Conservation (phyloP, 371 early-diverging fungal species). For the Mortierella sp. region DNA sequence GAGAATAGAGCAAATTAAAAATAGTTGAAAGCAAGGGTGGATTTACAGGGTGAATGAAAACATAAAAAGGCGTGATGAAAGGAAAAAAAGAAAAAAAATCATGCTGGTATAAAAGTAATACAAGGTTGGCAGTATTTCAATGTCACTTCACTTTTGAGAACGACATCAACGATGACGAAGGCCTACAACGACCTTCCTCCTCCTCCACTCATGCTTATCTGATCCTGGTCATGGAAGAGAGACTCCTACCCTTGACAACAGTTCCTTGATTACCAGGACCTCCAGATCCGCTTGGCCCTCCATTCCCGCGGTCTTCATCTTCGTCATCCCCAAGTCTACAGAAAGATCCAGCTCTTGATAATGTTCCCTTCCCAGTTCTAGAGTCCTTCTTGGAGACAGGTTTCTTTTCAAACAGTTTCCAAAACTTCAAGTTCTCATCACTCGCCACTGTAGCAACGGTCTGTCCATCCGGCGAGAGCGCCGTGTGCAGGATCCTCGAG, state of each 20-base stretch:
- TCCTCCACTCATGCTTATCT: slow-evolving; percentile 11
- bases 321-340: slow-evolving; percentile 22
- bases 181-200: not conserved
- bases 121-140: not conserved
- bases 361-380: slow-evolving; percentile 13
- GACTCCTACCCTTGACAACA: slow-evolving; percentile 16
- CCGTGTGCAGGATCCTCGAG: slow-evolving; percentile 89
- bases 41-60: not conserved
- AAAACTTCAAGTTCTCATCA: slow-evolving; percentile 98
- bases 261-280: slow-evolving; percentile 5
- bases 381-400: slow-evolving; percentile 8
- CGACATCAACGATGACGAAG: too few relatives aligned
- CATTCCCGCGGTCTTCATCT: slow-evolving; percentile 13
- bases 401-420: slow-evolving; percentile 86
- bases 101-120: not conserved
- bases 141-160: too few relatives aligned
- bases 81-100: not conserved
- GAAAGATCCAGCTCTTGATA: slow-evolving; percentile 25
- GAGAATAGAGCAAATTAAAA: too few relatives aligned
- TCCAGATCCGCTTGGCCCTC: slow-evolving; percentile 8
- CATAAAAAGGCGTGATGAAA: not conserved
- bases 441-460: slow-evolving; percentile 92
- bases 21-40: not conserved
- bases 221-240: slow-evolving; percentile 36
- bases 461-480: slow-evolving; percentile 95